A percentile compares a stretch with the other conserved stretches of the same genome.
phyloP scores from a whole-genome alignment of 257 asterid genomes.

The Solanum chmielewskii region DNA sequence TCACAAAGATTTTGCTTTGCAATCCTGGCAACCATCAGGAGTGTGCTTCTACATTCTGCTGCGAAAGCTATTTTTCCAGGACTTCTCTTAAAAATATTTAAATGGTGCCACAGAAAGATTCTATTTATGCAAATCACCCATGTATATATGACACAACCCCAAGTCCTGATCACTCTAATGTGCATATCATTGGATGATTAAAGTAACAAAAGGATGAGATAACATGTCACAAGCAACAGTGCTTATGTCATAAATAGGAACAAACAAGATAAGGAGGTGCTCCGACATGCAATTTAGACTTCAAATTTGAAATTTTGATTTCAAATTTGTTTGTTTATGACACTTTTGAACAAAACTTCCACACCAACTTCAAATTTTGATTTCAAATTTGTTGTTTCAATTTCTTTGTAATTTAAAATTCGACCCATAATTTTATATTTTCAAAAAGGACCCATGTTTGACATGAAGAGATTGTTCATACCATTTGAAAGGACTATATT shows the following conservation, averaged over 20 bases:
- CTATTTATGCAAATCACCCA: background rate
- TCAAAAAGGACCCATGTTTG: background rate
- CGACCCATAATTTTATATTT: background rate
- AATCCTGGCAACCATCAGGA: background rate
- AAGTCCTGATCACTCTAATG: background rate
- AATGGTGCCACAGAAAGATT: background rate
- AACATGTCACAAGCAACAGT: background rate
- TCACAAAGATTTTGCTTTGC: background rate
- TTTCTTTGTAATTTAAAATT: background rate
- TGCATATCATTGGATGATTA: background rate
- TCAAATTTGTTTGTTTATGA: background rate
- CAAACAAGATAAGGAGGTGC: background rate
- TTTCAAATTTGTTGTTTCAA: background rate
- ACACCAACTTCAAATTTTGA: background rate
- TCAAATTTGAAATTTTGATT: background rate
- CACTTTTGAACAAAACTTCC: background rate
- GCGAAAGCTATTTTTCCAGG: background rate
- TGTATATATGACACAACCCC: background rate
- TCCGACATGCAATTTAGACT: background rate
- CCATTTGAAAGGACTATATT: background rate
- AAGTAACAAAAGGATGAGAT: background rate
- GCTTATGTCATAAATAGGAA: background rate
- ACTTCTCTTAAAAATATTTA: background rate
- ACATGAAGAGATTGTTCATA: background rate
- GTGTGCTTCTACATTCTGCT: background rate